These are phyloP conservation scores for Scheffersomyces stambukii DNA, from an alignment of 1,139 yeast genomes.

Conservation along the genomic window DNA sequence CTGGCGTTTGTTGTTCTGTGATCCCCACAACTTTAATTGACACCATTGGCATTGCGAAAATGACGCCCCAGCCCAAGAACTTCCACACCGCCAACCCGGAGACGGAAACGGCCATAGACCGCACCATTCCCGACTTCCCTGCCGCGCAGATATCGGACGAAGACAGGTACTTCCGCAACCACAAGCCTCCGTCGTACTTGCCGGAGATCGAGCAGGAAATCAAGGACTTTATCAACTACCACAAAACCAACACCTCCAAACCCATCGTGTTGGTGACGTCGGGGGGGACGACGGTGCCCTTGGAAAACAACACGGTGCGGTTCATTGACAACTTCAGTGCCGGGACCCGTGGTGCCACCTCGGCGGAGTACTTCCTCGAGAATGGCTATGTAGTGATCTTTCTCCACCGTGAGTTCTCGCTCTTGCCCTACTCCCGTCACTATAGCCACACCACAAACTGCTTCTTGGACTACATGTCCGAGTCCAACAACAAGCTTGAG, in stretches of 20 bases:
- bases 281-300: conserved; percentile 98
- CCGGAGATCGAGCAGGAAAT: conserved; percentile 56
- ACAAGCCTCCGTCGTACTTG: conserved; percentile 72
- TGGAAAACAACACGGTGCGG: conserved; percentile 93
- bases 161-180: conserved; percentile 65
- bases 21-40: too few species aligned
- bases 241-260: conserved; percentile 32
- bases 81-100: conserved; percentile 69
- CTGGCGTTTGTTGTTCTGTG: too few species aligned
- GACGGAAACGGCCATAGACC: conserved; percentile 70
- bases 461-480: conserved; percentile 78
- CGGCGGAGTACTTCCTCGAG: conserved; percentile 86
- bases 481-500: conserved; percentile 48
- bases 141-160: conserved; percentile 75
- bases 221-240: conserved; percentile 52
- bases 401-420: conserved; percentile 85
- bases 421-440: conserved; percentile 86
- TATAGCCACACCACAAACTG: conserved; percentile 83
- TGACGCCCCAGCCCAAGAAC: conserved; percentile 16
- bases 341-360: conserved; percentile 95
- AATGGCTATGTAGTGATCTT: conserved; percentile 89
- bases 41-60: conserved; percentile 5
- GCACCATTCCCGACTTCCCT: conserved; percentile 70
- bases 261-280: conserved; percentile 80
- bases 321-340: conserved; percentile 97